phyloP scores from a whole-genome alignment of 805 yeast genomes.

The Candida orba region DNA sequence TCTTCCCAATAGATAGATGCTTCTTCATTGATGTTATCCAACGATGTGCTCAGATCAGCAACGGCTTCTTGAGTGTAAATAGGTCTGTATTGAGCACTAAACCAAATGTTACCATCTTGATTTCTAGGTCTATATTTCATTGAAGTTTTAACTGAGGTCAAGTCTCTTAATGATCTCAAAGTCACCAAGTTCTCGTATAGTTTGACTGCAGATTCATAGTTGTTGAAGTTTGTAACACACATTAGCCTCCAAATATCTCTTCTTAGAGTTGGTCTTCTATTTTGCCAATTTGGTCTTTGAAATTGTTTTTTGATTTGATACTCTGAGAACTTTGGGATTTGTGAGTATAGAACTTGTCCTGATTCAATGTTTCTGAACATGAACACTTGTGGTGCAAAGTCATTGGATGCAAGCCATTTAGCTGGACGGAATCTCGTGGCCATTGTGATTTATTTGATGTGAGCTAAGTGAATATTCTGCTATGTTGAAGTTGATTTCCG shows the following conservation, averaged over 20 bases:
- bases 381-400: slow-evolving; percentile 77
- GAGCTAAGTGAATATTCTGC: no score
- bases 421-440: slow-evolving; percentile 43
- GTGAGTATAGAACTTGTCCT: slow-evolving; percentile 88
- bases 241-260: slow-evolving; percentile 86
- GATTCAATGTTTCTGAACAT: slow-evolving; percentile 78
- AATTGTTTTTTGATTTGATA: slow-evolving; percentile 49
- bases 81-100: slow-evolving; percentile 81
- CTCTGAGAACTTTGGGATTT: slow-evolving; percentile 56
- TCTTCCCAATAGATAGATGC: slow-evolving; percentile 72
- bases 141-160: slow-evolving; percentile 50
- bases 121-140: slow-evolving; percentile 63
- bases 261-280: slow-evolving; percentile 71
- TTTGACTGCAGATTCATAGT: slow-evolving; percentile 56
- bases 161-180: slow-evolving; percentile 68
- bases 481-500: background rate
- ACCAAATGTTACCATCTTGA: slow-evolving; percentile 78
- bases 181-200: slow-evolving; percentile 71
- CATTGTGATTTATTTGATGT: slow-evolving; percentile 1
- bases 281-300: slow-evolving; percentile 83
- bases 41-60: slow-evolving; percentile 66
- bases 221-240: slow-evolving; percentile 69
- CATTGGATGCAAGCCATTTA: slow-evolving; percentile 49
- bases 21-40: slow-evolving; percentile 47
- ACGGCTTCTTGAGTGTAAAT: slow-evolving; percentile 87